Percentiles rank a stretch among this genome's conserved stretches.
Conservation (phyloP, 2,329 filamentous ascomycete genomes). For the Elsinoe arachidis region DNA sequence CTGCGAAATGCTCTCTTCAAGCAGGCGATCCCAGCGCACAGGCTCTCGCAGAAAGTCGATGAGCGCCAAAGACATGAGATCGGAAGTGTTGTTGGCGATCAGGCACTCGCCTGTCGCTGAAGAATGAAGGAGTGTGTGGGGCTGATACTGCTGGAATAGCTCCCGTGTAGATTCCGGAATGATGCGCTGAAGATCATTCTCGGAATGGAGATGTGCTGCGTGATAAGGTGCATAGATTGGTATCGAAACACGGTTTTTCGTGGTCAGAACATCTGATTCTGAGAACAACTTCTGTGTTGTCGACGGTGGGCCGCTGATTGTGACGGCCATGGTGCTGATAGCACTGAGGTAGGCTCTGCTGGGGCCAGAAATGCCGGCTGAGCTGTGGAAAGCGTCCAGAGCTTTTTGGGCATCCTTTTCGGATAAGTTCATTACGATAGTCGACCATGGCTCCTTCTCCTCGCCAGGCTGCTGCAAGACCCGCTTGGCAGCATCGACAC, state of each 20-base stretch:
- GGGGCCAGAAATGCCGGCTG: slow-evolving; percentile 43
- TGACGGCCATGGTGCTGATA: slow-evolving; percentile 50
- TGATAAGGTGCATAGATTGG: slow-evolving; percentile 53
- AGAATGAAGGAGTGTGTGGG: slow-evolving; percentile 39
- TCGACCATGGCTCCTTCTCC: slow-evolving; percentile 57
- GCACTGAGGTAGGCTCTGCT: slow-evolving; percentile 51
- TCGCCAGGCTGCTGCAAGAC: slow-evolving; percentile 45
- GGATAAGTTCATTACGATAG: slow-evolving; percentile 50
- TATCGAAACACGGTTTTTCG: slow-evolving; percentile 44
- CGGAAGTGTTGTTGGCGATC: slow-evolving; percentile 36
- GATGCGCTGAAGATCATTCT: slow-evolving; percentile 45
- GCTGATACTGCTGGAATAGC: slow-evolving; percentile 35
- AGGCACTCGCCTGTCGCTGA: slow-evolving; percentile 39
- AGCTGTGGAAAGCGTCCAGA: slow-evolving; percentile 50
- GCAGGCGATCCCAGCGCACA: slow-evolving; percentile 42
- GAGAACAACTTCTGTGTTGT: slow-evolving; percentile 45
- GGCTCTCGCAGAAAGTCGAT: slow-evolving; percentile 39
- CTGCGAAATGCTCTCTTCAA: slow-evolving; percentile 40
- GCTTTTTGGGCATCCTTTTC: slow-evolving; percentile 44
- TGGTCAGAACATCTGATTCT: slow-evolving; percentile 40
- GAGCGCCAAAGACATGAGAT: slow-evolving; percentile 37
- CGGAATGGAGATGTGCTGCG: slow-evolving; percentile 46
- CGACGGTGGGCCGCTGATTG: slow-evolving; percentile 50
- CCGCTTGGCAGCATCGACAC: slow-evolving; percentile 34
- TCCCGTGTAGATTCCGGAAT: slow-evolving; percentile 34